Evolutionary conservation across 164 flowering plant genomes (phyloP).

Genomic region (Litsea cubeba): DNA sequence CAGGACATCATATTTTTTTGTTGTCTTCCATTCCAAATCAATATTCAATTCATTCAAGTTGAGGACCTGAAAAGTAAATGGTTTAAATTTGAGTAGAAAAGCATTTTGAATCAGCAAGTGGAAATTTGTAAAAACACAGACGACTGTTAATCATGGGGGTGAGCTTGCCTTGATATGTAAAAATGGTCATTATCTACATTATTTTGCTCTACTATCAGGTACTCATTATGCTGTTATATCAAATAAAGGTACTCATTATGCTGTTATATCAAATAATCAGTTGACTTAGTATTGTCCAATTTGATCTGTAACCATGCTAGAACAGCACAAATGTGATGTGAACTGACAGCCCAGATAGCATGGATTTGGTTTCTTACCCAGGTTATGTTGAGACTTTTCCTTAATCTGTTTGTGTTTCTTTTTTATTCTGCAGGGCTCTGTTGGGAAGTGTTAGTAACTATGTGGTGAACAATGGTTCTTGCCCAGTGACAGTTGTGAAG

Average conservation of each 20-base stretch:
- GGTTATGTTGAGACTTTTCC: neutral
- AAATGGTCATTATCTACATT: neutral
- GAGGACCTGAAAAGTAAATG: neutral
- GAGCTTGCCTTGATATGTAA: neutral
- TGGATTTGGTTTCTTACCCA: too few species aligned
- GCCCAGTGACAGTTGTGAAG: conserved; percentile 96
- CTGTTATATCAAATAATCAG: neutral
- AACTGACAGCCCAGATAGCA: neutral
- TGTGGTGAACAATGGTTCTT: conserved; percentile 71
- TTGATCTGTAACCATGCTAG: neutral
- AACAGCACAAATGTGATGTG: neutral
- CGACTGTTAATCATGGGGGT: neutral
- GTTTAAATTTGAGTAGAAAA: neutral
- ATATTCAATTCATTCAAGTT: neutral
- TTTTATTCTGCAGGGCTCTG: conserved; percentile 50
- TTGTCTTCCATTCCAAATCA: neutral
- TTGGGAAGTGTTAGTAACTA: conserved; percentile 91
- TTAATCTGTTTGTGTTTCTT: neutral
- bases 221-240: neutral
- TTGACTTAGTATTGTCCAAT: neutral
- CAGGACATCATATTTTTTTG: neutral
- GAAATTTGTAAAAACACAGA: too few species aligned
- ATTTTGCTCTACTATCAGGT: neutral
- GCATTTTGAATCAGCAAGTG: neutral
- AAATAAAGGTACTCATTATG: neutral